A percentile compares a stretch with the other conserved stretches of the same genome.
Conservation (phyloP, 23 red algal species). For the Gracilaria gracilis region DNA sequence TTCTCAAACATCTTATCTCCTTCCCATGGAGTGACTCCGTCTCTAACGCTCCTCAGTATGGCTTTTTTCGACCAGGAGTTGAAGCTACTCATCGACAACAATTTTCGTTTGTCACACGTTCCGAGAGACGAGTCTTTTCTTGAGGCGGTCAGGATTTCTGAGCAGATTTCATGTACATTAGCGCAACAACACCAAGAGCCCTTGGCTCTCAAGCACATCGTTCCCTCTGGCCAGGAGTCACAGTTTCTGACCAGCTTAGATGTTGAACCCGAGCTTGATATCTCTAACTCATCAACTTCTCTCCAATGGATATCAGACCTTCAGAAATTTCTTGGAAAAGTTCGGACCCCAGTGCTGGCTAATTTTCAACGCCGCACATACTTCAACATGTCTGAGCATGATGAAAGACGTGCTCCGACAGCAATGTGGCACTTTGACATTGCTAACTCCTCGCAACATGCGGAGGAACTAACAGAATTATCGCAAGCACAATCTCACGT, state of each 20-base stretch:
- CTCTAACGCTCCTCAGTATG: background rate
- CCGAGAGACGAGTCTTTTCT: conserved; percentile 8
- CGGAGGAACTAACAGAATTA: background rate
- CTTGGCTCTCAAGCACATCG: background rate
- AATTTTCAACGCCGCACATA: conserved; percentile 33
- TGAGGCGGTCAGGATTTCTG: conserved; percentile 1
- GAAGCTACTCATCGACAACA: background rate
- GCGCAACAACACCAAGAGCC: background rate
- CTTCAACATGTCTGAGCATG: conserved; percentile 28
- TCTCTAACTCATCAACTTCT: conserved; percentile 16
- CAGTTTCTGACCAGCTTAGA: background rate
- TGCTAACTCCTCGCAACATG: background rate
- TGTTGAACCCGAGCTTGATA: background rate
- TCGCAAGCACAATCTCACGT: background rate
- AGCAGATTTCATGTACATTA: conserved; percentile 7
- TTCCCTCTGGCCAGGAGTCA: background rate
- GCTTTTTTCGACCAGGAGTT: conserved; percentile 22
- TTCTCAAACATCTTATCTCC: background rate
- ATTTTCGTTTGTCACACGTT: background rate
- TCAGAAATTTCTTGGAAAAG: background rate
- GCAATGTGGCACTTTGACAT: conserved; percentile 14
- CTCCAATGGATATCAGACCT: background rate
- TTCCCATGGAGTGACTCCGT: background rate
- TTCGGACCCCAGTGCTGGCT: background rate
- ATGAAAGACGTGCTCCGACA: conserved; percentile 7